A percentile compares a stretch with the other conserved stretches of the same genome.
These are phyloP conservation scores for Juglanconis juglandina DNA, from an alignment of 2,329 filamentous ascomycete species.

Conservation along the genomic window DNA sequence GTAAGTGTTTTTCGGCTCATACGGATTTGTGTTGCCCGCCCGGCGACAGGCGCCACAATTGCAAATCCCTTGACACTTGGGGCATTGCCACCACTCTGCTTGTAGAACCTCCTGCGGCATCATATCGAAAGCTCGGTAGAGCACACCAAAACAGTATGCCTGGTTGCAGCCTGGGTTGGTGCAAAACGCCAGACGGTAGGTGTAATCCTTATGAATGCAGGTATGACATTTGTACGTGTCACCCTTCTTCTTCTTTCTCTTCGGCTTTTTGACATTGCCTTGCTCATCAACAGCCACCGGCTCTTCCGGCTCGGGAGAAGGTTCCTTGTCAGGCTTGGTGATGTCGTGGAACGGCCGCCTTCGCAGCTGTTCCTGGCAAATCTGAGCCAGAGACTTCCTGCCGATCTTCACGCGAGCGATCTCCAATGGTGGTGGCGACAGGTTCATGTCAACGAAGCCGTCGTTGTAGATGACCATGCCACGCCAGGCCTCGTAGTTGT, in stretches of 20 bases:
- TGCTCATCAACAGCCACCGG: constrained; percentile 64
- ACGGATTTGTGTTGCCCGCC: constrained; percentile 64
- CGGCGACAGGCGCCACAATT: constrained; percentile 79
- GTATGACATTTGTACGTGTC: constrained; percentile 70
- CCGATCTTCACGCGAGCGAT: constrained; percentile 63
- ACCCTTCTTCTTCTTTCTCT: constrained; percentile 50
- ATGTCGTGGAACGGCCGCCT: constrained; percentile 80
- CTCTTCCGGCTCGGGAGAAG: constrained; percentile 43
- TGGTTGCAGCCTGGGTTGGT: constrained; percentile 65
- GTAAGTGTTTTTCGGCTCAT: constrained; percentile 81
- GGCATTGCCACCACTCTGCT: constrained; percentile 80
- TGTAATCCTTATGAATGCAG: constrained; percentile 74
- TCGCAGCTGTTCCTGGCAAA: constrained; percentile 88
- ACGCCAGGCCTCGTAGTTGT: constrained; percentile 81
- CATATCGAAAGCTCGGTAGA: constrained; percentile 88
- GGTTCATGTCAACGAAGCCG: constrained; percentile 60
- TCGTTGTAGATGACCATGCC: constrained; percentile 72
- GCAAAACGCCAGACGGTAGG: constrained; percentile 82
- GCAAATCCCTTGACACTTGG: constrained; percentile 80
- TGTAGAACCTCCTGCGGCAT: constrained; percentile 82
- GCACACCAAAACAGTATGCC: constrained; percentile 86
- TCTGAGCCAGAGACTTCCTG: constrained; percentile 80
- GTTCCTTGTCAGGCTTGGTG: constrained; percentile 55
- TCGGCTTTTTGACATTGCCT: constrained; percentile 58
- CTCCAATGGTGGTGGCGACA: constrained; percentile 67